Evolutionary conservation across 495 filamentous ascomycete species (phyloP).

Genomic region (Podospora appendiculata): DNA sequence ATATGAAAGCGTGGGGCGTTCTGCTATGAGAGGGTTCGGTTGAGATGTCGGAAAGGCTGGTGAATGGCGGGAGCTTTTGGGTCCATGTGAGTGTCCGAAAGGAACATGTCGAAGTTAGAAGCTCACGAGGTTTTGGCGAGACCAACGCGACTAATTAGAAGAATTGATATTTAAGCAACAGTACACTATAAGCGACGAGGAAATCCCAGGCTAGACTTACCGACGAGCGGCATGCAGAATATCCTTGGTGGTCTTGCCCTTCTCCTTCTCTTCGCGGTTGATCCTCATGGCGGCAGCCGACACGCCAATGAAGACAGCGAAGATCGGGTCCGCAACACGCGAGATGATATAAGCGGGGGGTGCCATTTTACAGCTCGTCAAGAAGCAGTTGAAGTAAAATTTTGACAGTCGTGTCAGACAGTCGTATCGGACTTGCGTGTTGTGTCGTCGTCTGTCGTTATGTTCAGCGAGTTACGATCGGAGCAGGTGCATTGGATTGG

Average conservation of each 20-base stretch:
- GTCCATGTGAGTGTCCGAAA: no score
- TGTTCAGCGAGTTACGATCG: background rate
- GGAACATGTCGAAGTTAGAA: background rate
- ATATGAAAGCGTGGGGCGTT: slow-evolving; percentile 3
- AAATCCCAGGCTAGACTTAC: slow-evolving; percentile 20
- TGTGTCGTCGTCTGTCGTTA: no score
- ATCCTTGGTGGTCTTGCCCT: slow-evolving; percentile 46
- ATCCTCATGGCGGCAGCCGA: slow-evolving; percentile 60
- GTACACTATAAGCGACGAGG: no score
- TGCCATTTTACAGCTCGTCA: slow-evolving; percentile 30
- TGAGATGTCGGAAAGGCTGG: background rate
- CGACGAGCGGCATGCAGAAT: slow-evolving; percentile 41
- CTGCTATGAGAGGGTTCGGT: background rate
- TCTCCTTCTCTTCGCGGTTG: slow-evolving; percentile 74
- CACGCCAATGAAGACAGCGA: slow-evolving; percentile 71
- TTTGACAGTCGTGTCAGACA: no score
- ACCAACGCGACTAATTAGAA: slow-evolving; percentile 17
- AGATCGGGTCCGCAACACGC: slow-evolving; percentile 76
- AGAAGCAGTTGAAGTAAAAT: no score
- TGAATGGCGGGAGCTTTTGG: no score
- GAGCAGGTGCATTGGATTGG: background rate
- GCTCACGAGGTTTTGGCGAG: slow-evolving; percentile 13
- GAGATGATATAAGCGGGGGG: slow-evolving; percentile 48
- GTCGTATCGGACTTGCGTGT: no score
- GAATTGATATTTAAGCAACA: no score